phyloP scores from a whole-genome alignment of 164 flowering plant species.

The Nymphaea thermarum region DNA sequence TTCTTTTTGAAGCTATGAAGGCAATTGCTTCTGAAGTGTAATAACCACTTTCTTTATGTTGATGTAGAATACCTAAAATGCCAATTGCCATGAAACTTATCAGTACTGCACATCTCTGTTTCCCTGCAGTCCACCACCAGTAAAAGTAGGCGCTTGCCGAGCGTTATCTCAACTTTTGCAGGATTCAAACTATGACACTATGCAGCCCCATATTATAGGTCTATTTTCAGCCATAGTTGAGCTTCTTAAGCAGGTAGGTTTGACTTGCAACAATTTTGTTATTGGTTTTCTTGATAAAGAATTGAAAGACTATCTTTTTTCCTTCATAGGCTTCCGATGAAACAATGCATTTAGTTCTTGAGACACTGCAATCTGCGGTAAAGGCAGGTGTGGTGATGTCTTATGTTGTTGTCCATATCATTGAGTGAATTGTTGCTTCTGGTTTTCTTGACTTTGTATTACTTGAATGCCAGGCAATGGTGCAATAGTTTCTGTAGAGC shows the following conservation, averaged over 20 bases:
- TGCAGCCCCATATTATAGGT: constrained; percentile 43
- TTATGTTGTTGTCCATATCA: not conserved
- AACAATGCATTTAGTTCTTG: constrained; percentile 82
- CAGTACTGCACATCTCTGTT: not conserved
- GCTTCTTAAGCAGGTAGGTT: constrained; percentile 72
- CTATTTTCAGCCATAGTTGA: constrained; percentile 66
- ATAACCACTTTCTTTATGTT: constrained; percentile 10
- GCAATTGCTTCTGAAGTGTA: constrained; percentile 71
- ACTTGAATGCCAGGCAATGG: constrained; percentile 41
- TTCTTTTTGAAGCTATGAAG: constrained; percentile 50
- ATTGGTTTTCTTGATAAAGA: not conserved
- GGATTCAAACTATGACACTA: constrained; percentile 31
- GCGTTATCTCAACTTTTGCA: constrained; percentile 78
- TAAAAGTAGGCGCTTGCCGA: constrained; percentile 89
- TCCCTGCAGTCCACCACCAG: constrained; percentile 64
- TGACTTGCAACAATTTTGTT: not conserved
- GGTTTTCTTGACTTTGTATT: constrained; percentile 4
- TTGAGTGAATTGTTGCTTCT: not conserved
- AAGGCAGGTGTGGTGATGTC: constrained; percentile 41
- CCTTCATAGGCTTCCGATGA: constrained; percentile 77
- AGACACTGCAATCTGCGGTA: constrained; percentile 71
- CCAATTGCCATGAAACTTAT: not conserved
- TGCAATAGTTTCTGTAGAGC: constrained; percentile 43
- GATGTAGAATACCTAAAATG: not conserved
- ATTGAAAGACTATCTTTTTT: not conserved